Base-by-base conservation (phyloP, 2,329 filamentous ascomycete species). In the Aspergillus viridinutans region DNA sequence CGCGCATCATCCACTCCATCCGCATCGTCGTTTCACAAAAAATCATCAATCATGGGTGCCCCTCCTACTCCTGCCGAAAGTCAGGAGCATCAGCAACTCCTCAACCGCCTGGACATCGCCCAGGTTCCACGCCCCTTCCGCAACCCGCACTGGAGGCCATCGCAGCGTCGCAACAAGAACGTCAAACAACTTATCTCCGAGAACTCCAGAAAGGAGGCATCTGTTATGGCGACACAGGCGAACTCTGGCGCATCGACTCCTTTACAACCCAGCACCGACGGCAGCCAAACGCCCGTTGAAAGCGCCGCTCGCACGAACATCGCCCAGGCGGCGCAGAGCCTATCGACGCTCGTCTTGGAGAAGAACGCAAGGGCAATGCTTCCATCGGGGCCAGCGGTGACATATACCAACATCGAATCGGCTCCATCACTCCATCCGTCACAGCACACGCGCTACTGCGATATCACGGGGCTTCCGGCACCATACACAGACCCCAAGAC, bases 81-180 rank as follows among this genome's bases (percentile, higher is more conserved):
- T 72, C 88, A 94, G 61, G 88, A 88, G 49, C 93, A 97, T 72
- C 89, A 90, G 73, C 83, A 85, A 65, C 88, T 97, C 59, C 87
- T 99, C 65, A 91, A 97, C 76, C 81, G 90, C 72, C 90, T 97
- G 69, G 94, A 99, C 80, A 91, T 97, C 69, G 88, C 94, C 74
- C 85, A 86, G 58, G 85, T 90, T 70, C 86, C 86, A 67, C 96
- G 95, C 78, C 89, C 86, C 69, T 99, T 97, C 81, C 92, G 93
- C 74, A 96, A 92, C 72, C 81, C 89, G 2, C 79, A 85, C 72
- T 99, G 94, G 94, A 92, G 90, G 70, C 91, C 94, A 17, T 91
- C 93, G 64, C 89, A 92, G 75, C 92, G 94, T 52, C 90, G 94
- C 75, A 99, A 99, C 84, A 99, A 99, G 81, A 97, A 96, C 75